A percentile compares a stretch with the other conserved stretches of the same genome.
Conservation (phyloP, 164 flowering plant genomes). For the Cinnamomum chago region DNA sequence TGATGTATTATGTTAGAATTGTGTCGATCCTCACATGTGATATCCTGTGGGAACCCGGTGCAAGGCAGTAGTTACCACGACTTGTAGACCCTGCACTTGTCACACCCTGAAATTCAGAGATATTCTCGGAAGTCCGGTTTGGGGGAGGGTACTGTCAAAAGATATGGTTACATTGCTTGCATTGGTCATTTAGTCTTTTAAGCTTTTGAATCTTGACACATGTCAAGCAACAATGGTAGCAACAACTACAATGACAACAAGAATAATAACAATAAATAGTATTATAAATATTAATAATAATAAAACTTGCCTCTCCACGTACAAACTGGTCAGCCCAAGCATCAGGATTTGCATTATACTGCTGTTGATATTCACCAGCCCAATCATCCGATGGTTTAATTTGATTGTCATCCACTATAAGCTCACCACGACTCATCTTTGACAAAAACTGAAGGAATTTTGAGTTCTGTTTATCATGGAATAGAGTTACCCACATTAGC, state of each 20-base stretch:
- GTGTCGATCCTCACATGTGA: no score
- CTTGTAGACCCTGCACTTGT: no score
- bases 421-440: slow-evolving; percentile 98
- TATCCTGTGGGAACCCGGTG: no score
- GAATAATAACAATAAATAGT: neutral
- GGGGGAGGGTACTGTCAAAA: no score
- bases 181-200: neutral
- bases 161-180: neutral
- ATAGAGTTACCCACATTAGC: slow-evolving; percentile 1
- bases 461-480: slow-evolving; percentile 55
- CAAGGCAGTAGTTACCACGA: no score
- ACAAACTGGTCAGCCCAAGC: slow-evolving; percentile 79
- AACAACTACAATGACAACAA: neutral
- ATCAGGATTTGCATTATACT: slow-evolving; percentile 38
- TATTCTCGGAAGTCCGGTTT: no score
- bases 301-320: slow-evolving; percentile 42
- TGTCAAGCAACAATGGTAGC: no score
- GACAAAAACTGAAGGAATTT: slow-evolving; percentile 96
- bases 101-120: no score
- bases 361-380: slow-evolving; percentile 82
- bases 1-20: no score
- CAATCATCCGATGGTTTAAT: slow-evolving; percentile 72
- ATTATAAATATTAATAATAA: neutral
- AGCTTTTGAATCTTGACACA: neutral
- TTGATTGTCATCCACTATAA: slow-evolving; percentile 91